Evolutionary conservation across 306 rosid species (phyloP), one percentile per base, ranked within the genome.

Genomic region (Casuarina cunninghamiana): DNA sequence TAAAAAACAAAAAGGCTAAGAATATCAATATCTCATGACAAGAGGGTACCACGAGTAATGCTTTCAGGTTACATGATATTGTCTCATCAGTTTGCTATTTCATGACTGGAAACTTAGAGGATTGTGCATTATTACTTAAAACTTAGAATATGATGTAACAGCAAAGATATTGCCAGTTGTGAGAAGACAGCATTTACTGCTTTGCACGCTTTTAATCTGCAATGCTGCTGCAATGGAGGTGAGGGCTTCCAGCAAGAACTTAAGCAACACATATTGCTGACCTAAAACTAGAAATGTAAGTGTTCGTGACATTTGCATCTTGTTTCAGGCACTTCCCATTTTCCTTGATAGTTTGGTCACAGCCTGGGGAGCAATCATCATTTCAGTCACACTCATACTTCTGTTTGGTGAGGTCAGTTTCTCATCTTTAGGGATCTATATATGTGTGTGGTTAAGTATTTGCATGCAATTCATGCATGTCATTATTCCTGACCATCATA

Each of bases 151-250:
- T 73, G 15, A 69, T 48, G 63, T 75, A 50, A 43, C 94, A 95
- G 99, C 72, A 10, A 95, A 93, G 92, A 95, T 95, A 83, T 85
- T 95, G 82, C 99, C 97, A 6, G 99, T 95, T 57, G 97, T 95
- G 7, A 93, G 67, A 84, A 91, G 90, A 35, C 99, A 93, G 81
- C 97, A 93, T 83, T 81, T 95, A 72, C 78, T 95, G 78, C 97
- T 93, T 13, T 91, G 97, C 75, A 88, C 97, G 49, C 92, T 93
- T 38, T 88, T 95, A 37, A 86, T 95, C 62, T 93, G 93, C 91
- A 95, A 93, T 91, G 99, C 99, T 48, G 90, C 90, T 77, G 94
- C 97, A 63, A 95, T 93, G 97, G 99, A 95, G 99, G 99, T 93
- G 80, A 66, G 71, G 16, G 35, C 35, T 9, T 6, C 17, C 49